Conservation (phyloP, 371 early-diverging fungal genomes). For the Basidiobolus heterosporus region DNA sequence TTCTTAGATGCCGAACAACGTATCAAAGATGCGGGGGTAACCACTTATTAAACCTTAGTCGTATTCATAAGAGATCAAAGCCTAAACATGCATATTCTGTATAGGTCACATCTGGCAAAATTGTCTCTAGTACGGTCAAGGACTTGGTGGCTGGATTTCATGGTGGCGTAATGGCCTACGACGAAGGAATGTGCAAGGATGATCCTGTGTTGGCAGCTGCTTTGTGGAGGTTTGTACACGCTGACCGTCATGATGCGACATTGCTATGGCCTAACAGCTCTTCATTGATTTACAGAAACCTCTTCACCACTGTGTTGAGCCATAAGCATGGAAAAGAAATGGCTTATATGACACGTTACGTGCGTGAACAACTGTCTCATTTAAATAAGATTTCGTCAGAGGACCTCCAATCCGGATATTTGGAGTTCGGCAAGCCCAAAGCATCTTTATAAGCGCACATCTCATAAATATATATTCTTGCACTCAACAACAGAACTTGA, state of each 20-base stretch:
- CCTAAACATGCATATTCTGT: background rate
- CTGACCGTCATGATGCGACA: background rate
- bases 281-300: no score
- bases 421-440: no score
- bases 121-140: constrained; percentile 55
- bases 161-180: constrained; percentile 80
- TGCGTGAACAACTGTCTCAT: no score
- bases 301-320: no score
- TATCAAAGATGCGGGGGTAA: constrained; percentile 46
- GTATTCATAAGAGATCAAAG: background rate
- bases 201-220: constrained; percentile 86
- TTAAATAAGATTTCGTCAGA: no score
- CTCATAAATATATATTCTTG: no score
- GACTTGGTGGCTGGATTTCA: constrained; percentile 72
- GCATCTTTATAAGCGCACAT: no score
- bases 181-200: constrained; percentile 79
- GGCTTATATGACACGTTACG: no score
- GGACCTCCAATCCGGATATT: no score
- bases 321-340: no score
- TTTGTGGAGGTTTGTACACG: constrained; percentile 55
- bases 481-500: no score
- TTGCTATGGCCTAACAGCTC: no score
- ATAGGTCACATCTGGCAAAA: constrained; percentile 44
- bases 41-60: constrained; percentile 1
- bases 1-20: constrained; percentile 75